Conservation (phyloP, 208 protist species). For the Leishmania gerbilli region DNA sequence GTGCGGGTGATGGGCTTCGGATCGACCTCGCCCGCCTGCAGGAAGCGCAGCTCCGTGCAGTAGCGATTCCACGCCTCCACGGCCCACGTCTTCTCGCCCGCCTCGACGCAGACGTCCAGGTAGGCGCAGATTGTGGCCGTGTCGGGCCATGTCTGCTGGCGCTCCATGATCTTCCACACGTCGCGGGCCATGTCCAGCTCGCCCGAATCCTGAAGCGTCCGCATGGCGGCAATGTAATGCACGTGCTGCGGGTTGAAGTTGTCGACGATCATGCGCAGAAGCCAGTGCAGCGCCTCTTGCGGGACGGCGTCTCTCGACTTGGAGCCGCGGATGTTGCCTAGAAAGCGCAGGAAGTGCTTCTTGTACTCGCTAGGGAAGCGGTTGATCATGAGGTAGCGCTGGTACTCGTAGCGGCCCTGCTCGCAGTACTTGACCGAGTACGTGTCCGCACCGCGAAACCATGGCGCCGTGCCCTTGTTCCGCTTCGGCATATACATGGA, state of each 20-base stretch:
- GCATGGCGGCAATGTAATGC: constrained; percentile 91
- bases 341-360: constrained; percentile 86
- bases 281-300: constrained; percentile 92
- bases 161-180: constrained; percentile 94
- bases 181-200: constrained; percentile 91
- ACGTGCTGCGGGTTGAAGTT: constrained; percentile 94
- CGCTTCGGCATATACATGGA: constrained; percentile 93
- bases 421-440: constrained; percentile 93
- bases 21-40: constrained; percentile 79
- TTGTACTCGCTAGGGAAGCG: constrained; percentile 92
- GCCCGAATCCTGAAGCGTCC: constrained; percentile 63
- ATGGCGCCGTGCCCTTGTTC: constrained; percentile 90
- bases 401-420: constrained; percentile 92
- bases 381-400: constrained; percentile 92
- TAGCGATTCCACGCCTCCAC: constrained; percentile 93
- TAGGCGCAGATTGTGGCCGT: constrained; percentile 88
- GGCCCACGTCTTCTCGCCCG: constrained; percentile 81
- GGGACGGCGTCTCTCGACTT: constrained; percentile 46
- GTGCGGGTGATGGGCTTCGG: constrained; percentile 89
- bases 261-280: constrained; percentile 93
- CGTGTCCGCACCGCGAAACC: constrained; percentile 91
- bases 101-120: constrained; percentile 78
- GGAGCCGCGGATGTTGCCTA: constrained; percentile 68
- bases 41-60: constrained; percentile 84
- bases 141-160: constrained; percentile 91